Percentiles rank a stretch among this genome's conserved stretches.
Evolutionary conservation across 805 yeast species (phyloP).

Genomic region (Ogataea siamensis): DNA sequence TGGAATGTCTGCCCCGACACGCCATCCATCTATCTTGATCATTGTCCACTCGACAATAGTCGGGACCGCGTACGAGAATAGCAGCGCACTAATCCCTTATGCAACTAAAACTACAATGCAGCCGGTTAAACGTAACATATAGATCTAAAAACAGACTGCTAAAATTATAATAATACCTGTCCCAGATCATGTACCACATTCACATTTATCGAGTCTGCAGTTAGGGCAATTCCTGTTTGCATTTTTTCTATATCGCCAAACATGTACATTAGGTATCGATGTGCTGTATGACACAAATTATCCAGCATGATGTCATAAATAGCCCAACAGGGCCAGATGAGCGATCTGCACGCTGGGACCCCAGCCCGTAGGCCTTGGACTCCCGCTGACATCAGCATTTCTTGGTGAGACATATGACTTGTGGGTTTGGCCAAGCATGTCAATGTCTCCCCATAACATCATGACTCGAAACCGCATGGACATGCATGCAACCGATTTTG

Average conservation of each 20-base stretch:
- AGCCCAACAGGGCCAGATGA: background rate
- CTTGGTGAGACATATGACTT: background rate
- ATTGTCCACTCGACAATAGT: too few relatives aligned
- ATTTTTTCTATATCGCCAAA: background rate
- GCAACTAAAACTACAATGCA: constrained; percentile 4
- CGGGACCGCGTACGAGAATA: background rate
- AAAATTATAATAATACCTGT: background rate
- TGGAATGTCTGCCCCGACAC: too few relatives aligned
- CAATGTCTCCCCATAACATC: background rate
- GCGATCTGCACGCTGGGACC: background rate
- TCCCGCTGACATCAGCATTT: too few relatives aligned
- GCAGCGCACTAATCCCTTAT: constrained; percentile 1
- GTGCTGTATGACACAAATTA: background rate
- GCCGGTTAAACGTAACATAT: constrained; percentile 1
- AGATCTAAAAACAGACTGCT: constrained; percentile 3
- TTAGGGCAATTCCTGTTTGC: background rate
- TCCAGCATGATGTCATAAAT: background rate
- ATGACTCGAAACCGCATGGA: constrained; percentile 1
- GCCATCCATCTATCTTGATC: background rate
- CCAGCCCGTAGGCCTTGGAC: background rate
- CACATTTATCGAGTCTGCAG: constrained; percentile 1
- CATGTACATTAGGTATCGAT: background rate
- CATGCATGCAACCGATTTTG: constrained; percentile 6
- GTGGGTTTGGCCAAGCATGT: background rate
- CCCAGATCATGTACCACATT: background rate